Base-by-base conservation (phyloP, 768 basidiomycete genomes). In the Russula ochroleuca region DNA sequence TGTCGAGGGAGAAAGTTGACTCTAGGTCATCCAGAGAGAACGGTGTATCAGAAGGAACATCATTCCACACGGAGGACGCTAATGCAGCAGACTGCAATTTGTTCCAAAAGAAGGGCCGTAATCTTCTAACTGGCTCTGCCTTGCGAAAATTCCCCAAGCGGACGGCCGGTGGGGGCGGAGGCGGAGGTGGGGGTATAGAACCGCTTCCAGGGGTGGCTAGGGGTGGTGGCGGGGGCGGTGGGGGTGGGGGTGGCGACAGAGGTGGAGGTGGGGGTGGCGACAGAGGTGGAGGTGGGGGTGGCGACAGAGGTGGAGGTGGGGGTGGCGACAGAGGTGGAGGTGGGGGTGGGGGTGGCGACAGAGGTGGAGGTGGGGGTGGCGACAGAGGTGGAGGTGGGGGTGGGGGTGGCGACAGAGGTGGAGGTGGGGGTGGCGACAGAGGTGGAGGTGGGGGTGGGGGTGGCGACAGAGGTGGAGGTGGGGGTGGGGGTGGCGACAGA, bases 51-150 rank as follows among this genome's bases (percentile, higher is more conserved):
- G 72, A n/a, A 4, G 75, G 69, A 11, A 83, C 64, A 33, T 90
- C 86, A 56, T 77, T 79, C 92, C 92, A 98, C 11, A 98, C 79
- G 1, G 89, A 89, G 8, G 80, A 69, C 3, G 68, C 65, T 5
- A 80, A 68, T 6, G 75, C 70, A 8, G 77, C 68, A 14, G 71
- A 72, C n/a, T 79, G 75, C 5, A 94, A 65, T 69, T 96, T 95
- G 67, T 85, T 88, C 94, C 94, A 96, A 73, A 93, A 93, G 77
- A 97, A 94, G 2, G 94, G 90, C 73, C 89, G 88, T 57, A 92
- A 72, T 52, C 82, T 80, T 69, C 84, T 86, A 2, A 73, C 69
- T n/a, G 86, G 84, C 14, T 77, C 78, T 28, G 70, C 67, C 9
- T 71, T 65, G 65, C 76, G 80, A 25, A 69, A 64, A 57, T 72